These are phyloP conservation scores for Phaffomyces antillensis DNA, from an alignment of 805 yeast species.

Conservation along the genomic window DNA sequence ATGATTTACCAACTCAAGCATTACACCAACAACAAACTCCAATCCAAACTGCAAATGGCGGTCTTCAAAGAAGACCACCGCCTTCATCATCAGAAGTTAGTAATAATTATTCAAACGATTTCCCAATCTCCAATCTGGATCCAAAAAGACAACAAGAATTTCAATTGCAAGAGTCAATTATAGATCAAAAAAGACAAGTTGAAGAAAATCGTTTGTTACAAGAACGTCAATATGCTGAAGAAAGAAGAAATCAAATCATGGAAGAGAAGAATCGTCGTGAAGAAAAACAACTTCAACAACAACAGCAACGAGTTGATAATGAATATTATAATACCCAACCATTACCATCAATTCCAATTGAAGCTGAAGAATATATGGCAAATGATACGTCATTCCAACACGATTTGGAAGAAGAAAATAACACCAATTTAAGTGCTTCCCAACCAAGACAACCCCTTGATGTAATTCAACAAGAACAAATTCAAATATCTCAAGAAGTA, in stretches of 20 bases:
- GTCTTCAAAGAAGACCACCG: slow-evolving; percentile 21
- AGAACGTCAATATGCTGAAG: slow-evolving; percentile 12
- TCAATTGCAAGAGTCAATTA: slow-evolving; percentile 3
- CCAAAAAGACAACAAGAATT: slow-evolving; percentile 4
- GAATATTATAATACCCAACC: slow-evolving; percentile 15
- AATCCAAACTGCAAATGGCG: slow-evolving; percentile 8
- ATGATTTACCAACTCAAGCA: slow-evolving; percentile 14
- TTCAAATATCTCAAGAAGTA: background rate
- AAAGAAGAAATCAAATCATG: slow-evolving; percentile 7
- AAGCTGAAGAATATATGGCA: slow-evolving; percentile 7
- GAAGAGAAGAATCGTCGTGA: background rate
- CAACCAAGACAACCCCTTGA: slow-evolving; percentile 1
- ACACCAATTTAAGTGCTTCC: background rate
- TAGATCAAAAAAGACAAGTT: slow-evolving; percentile 14
- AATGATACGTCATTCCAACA: slow-evolving; percentile 16
- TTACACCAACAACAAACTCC: slow-evolving; percentile 11
- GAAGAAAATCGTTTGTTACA: slow-evolving; percentile 12
- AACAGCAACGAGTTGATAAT: slow-evolving; percentile 12
- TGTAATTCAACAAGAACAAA: background rate
- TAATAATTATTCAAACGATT: background rate
- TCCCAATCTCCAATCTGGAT: slow-evolving; percentile 3
- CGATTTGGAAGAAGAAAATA: slow-evolving; percentile 6
- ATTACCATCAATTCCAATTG: slow-evolving; percentile 1
- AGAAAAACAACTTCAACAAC: background rate
- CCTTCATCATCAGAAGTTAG: slow-evolving; percentile 4